phyloP scores from a whole-genome alignment of 768 basidiomycete genomes.

The Panellus pusillus region DNA sequence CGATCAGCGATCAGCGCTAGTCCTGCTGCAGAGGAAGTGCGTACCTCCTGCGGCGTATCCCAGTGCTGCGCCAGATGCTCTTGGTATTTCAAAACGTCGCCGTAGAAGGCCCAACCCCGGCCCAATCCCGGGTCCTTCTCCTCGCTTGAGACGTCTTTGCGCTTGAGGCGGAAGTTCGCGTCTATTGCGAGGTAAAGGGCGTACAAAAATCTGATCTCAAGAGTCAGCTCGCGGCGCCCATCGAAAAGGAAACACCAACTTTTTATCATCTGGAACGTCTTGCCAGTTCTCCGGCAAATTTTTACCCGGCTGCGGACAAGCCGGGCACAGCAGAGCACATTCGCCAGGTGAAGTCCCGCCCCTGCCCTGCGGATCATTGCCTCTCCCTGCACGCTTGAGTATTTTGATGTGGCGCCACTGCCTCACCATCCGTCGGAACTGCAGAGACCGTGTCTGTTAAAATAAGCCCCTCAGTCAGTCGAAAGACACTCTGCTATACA shows the following conservation, averaged over 20 bases:
- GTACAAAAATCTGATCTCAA: slow-evolving; percentile 26
- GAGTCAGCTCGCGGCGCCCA: background rate
- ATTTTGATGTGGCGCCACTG: slow-evolving; percentile 15
- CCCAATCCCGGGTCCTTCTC: slow-evolving; percentile 28
- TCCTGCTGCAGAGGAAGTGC: too few relatives aligned
- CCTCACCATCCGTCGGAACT: slow-evolving; percentile 9
- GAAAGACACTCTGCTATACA: background rate
- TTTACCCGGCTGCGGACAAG: slow-evolving; percentile 28
- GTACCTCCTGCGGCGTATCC: slow-evolving; percentile 2
- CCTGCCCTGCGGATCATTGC: slow-evolving; percentile 9
- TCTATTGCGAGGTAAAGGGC: slow-evolving; percentile 23
- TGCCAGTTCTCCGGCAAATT: slow-evolving; percentile 28
- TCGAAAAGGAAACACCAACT: background rate
- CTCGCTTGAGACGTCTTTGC: slow-evolving; percentile 27
- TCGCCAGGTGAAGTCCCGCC: background rate
- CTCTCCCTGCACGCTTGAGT: slow-evolving; percentile 17
- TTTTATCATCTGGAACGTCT: background rate
- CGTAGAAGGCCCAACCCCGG: slow-evolving; percentile 31
- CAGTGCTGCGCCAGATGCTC: slow-evolving; percentile 10
- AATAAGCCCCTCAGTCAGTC: slow-evolving; percentile 3
- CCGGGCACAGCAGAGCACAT: slow-evolving; percentile 21
- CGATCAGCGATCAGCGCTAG: too few relatives aligned
- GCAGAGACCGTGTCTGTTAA: slow-evolving; percentile 16
- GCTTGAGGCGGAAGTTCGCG: slow-evolving; percentile 23
- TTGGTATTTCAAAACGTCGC: slow-evolving; percentile 26